These are phyloP conservation scores for Spinacia oleracea DNA, from an alignment of 179 eudicot species.

Conservation along the genomic window DNA sequence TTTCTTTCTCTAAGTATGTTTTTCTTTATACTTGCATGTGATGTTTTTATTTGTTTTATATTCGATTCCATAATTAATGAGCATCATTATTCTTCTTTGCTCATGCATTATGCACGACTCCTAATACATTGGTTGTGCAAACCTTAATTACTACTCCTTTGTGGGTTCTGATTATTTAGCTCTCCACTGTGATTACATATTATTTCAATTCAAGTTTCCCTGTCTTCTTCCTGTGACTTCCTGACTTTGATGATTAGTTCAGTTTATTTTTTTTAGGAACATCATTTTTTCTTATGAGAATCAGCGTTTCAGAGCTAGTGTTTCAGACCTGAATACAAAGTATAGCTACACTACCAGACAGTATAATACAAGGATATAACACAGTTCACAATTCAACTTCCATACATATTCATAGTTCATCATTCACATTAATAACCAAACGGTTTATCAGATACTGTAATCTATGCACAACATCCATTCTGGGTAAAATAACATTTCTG, in stretches of 20 bases:
- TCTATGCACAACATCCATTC: neutral
- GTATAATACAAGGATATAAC: no score
- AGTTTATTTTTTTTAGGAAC: neutral
- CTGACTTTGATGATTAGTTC: neutral
- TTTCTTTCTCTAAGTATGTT: neutral
- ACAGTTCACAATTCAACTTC: no score
- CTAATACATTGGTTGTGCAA: neutral
- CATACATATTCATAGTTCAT: no score
- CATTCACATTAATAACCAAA: no score
- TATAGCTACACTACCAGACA: no score
- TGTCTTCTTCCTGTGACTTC: no score
- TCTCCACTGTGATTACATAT: no score
- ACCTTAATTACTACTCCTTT: neutral
- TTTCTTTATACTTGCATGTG: neutral
- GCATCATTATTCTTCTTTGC: neutral
- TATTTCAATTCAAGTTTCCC: no score
- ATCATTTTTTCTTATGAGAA: neutral
- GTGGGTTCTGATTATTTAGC: neutral
- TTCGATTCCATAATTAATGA: neutral
- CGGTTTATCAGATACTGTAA: neutral
- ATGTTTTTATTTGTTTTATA: neutral
- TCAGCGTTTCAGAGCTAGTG: neutral
- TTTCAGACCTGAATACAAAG: no score
- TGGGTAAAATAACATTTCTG: constrained; percentile 6
- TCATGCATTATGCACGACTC: neutral